Conservation (phyloP, 352 stramenopile genomes). For the Peronospora destructor region DNA sequence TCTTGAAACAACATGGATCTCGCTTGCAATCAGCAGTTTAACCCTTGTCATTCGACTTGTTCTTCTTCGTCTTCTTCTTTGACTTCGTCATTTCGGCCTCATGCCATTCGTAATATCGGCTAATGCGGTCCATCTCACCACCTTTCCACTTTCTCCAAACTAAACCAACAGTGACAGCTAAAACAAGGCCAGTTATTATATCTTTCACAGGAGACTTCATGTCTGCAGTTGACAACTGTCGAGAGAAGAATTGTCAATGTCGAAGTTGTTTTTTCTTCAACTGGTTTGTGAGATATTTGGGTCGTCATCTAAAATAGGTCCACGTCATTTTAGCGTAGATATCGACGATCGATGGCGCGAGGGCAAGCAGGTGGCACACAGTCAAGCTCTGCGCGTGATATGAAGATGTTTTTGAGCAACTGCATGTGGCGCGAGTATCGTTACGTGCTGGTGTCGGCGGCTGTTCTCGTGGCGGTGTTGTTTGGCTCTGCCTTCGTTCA, state of each 20-base stretch:
- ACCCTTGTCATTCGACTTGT: not conserved
- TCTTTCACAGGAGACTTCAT: constrained; percentile 73
- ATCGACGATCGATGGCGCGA: constrained; percentile 15
- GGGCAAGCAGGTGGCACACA: constrained; percentile 27
- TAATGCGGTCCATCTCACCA: constrained; percentile 58
- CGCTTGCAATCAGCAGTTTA: not conserved
- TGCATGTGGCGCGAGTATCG: constrained; percentile 78
- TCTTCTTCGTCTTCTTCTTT: constrained; percentile 3
- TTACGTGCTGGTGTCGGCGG: constrained; percentile 44
- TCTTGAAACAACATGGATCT: not conserved
- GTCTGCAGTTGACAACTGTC: no score
- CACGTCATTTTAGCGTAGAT: no score
- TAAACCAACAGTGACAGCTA: constrained; percentile 34
- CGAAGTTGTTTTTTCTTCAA: no score
- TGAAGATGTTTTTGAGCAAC: constrained; percentile 81
- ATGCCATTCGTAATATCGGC: constrained; percentile 69
- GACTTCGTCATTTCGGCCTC: constrained; percentile 37
- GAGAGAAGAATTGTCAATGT: no score
- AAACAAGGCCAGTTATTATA: constrained; percentile 49
- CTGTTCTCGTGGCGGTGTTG: constrained; percentile 47
- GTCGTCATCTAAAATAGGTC: not conserved
- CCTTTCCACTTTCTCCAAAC: constrained; percentile 56
- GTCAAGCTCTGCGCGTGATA: constrained; percentile 57
- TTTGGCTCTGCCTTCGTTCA: constrained; percentile 60
- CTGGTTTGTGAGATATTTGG: not conserved